Evolutionary conservation across 202 grass and related monocot species (phyloP).

Genomic region (Bolboschoenoplectus hybrid): DNA sequence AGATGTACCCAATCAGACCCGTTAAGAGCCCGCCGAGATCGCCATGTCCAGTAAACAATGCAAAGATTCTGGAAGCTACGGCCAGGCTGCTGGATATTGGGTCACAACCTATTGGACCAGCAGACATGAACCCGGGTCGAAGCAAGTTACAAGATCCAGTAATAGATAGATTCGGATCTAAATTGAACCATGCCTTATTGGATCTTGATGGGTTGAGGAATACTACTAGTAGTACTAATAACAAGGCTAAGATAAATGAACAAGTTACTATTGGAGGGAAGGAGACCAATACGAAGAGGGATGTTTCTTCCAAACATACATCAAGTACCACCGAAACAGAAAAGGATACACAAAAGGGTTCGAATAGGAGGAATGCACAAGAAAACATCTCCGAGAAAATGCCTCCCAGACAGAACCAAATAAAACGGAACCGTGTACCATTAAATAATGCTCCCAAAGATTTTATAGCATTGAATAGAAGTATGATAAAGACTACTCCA

Average conservation of each 20-base stretch:
- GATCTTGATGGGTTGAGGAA: slow-evolving; percentile 16
- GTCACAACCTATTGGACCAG: not conserved
- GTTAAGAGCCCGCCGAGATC: slow-evolving; percentile 37
- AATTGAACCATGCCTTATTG: not conserved
- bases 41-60: slow-evolving; percentile 2
- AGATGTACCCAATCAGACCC: not conserved
- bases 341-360: slow-evolving; percentile 18
- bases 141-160: not conserved
- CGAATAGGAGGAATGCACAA: not conserved
- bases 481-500: slow-evolving; percentile 29
- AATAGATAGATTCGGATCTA: slow-evolving; percentile 31
- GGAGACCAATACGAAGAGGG: slow-evolving; percentile 25
- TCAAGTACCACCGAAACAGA: slow-evolving; percentile 18
- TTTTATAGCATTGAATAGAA: slow-evolving; percentile 40
- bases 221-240: slow-evolving; percentile 17
- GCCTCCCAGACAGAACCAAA: not conserved
- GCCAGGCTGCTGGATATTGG: slow-evolving; percentile 29
- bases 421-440: slow-evolving; percentile 6
- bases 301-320: slow-evolving; percentile 28
- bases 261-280: slow-evolving; percentile 20
- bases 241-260: slow-evolving; percentile 30
- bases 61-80: slow-evolving; percentile 30
- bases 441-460: slow-evolving; percentile 25
- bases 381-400: slow-evolving; percentile 11
- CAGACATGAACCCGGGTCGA: not conserved